phyloP scores from a whole-genome alignment of 2,329 filamentous ascomycete genomes.

The Zymoseptoria pseudotritici region DNA sequence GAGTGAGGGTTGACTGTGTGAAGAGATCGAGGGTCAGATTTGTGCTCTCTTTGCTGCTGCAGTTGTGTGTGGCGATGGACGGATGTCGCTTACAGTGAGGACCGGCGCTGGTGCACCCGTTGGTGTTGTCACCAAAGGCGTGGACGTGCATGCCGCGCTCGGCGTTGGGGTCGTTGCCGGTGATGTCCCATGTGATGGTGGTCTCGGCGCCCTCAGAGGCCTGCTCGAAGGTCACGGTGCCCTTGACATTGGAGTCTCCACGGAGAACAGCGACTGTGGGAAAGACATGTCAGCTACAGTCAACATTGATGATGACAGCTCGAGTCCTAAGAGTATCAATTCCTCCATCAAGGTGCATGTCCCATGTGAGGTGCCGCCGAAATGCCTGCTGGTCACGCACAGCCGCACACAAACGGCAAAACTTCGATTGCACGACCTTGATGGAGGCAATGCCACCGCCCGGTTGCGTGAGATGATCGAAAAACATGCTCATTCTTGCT shows the following conservation, averaged over 20 bases:
- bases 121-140: conserved; percentile 99
- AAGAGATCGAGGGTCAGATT: conserved; percentile 1
- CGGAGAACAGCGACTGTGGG: conserved; percentile 82
- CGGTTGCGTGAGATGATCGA: conserved; percentile 15
- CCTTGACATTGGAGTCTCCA: conserved; percentile 92
- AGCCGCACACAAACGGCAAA: background rate
- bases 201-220: conserved; percentile 72
- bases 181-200: conserved; percentile 85
- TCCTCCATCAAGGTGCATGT: conserved; percentile 5
- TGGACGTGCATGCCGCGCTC: conserved; percentile 98
- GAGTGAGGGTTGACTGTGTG: conserved; percentile 83
- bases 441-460: conserved; percentile 10
- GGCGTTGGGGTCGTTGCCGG: conserved; percentile 86
- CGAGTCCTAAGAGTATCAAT: background rate
- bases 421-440: conserved; percentile 13
- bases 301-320: background rate
- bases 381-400: conserved; percentile 1
- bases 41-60: background rate
- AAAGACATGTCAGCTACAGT: conserved; percentile 9
- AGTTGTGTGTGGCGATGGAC: background rate
- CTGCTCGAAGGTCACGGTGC: conserved; percentile 94
- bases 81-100: conserved; percentile 71
- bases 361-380: background rate
- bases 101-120: conserved; percentile 96
- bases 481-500: conserved; percentile 30